These are phyloP conservation scores for Akanthomyces dipterigenus DNA, from an alignment of 2,329 filamentous ascomycete genomes.

Conservation along the genomic window DNA sequence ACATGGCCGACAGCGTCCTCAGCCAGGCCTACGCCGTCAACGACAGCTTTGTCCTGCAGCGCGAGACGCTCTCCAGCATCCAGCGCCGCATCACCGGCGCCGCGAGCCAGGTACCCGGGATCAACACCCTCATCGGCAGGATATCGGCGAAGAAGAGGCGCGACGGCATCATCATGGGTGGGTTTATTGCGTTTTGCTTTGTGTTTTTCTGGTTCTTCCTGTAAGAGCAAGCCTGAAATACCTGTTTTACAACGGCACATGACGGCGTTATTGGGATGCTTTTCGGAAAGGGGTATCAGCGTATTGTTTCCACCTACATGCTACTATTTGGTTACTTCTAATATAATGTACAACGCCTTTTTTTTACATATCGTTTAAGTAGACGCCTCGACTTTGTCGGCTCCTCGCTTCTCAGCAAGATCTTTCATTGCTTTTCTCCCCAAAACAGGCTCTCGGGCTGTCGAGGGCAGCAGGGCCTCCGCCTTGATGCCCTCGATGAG, in stretches of 20 bases:
- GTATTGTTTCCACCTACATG: conserved; percentile 25
- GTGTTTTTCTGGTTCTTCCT: conserved; percentile 71
- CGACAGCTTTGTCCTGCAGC: conserved; percentile 79
- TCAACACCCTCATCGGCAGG: conserved; percentile 84
- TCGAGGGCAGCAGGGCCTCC: conserved; percentile 26
- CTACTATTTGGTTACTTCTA: conserved; percentile 9
- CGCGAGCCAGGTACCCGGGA: conserved; percentile 83
- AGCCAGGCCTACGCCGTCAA: conserved; percentile 96
- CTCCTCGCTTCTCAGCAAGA: conserved; percentile 10
- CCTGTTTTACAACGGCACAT: conserved; percentile 1
- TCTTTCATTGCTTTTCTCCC: conserved; percentile 12
- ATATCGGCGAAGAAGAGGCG: conserved; percentile 93
- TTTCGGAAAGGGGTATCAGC: conserved; percentile 27
- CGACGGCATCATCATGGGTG: conserved; percentile 87
- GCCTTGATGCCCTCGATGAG: conserved; percentile 53
- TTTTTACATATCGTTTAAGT: not conserved
- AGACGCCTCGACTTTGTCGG: not conserved
- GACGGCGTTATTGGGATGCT: conserved; percentile 24
- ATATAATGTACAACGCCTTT: conserved; percentile 9
- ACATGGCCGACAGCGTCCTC: conserved; percentile 81
- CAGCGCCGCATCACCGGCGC: conserved; percentile 85
- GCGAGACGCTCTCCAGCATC: conserved; percentile 81
- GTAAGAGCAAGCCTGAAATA: conserved; percentile 26
- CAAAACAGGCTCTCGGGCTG: conserved; percentile 27
- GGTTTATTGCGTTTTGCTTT: conserved; percentile 88